phyloP scores from a whole-genome alignment of 2,329 filamentous ascomycete species.

The Hymenoscyphus linearis region DNA sequence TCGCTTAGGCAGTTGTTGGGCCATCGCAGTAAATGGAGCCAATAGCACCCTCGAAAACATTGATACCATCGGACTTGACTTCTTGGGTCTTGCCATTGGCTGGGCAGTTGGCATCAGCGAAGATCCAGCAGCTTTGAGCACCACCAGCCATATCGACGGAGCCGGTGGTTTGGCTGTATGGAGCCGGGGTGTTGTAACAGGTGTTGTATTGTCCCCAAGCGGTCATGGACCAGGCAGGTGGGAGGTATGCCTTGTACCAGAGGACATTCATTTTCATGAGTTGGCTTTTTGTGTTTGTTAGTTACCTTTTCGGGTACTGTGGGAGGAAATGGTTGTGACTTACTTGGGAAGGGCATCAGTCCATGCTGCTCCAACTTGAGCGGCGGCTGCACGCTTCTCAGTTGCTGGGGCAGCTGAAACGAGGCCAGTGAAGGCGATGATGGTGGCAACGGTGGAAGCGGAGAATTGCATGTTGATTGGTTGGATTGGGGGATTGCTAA shows the following conservation, averaged over 20 bases:
- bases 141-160: slow-evolving; percentile 1
- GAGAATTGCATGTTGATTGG: slow-evolving; percentile 7
- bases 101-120: not conserved
- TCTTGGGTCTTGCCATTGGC: not conserved
- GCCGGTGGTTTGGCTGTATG: not conserved
- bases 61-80: not conserved
- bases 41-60: not conserved
- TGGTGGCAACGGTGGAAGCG: slow-evolving; percentile 3
- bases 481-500: not conserved
- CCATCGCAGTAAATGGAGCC: not conserved
- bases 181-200: slow-evolving; percentile 3
- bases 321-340: not conserved
- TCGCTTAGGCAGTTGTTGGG: not conserved
- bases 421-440: not conserved
- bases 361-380: too few relatives aligned
- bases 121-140: slow-evolving; percentile 3
- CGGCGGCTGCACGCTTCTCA: not conserved
- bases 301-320: not conserved
- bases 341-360: not conserved
- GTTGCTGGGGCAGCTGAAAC: not conserved
- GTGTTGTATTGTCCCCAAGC: slow-evolving; percentile 1
- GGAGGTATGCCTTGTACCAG: not conserved
- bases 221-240: not conserved
- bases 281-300: not conserved
- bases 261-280: slow-evolving; percentile 4